phyloP scores from a whole-genome alignment of 192 early-diverging fungal species.

The Lobosporangium transversale region DNA sequence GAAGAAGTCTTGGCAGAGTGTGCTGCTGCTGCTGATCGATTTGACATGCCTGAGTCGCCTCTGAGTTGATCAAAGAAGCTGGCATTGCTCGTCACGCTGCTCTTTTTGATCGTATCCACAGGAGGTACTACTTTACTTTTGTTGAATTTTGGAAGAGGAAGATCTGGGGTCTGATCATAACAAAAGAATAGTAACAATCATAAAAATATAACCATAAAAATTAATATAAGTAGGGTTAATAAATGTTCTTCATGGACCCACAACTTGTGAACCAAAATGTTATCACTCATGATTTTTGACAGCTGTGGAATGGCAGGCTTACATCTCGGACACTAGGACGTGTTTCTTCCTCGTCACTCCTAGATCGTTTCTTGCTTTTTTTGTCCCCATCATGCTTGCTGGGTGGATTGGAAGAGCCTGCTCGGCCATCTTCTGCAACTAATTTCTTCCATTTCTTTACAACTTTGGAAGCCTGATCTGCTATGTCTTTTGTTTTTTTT shows the following conservation, averaged over 20 bases:
- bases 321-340: conserved; percentile 2
- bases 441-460: conserved; percentile 18
- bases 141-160: conserved; percentile 33
- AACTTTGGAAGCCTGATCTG: conserved; percentile 8
- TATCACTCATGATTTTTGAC: not conserved
- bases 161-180: not conserved
- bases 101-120: conserved; percentile 17
- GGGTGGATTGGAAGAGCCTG: not conserved
- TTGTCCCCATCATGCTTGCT: not conserved
- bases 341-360: not conserved
- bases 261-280: no score
- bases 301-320: no score
- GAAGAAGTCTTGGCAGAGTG: no score
- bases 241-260: no score
- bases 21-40: not conserved
- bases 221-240: not conserved
- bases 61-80: conserved; percentile 25
- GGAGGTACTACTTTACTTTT: conserved; percentile 9
- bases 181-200: not conserved
- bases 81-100: conserved; percentile 10
- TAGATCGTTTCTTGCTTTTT: not conserved
- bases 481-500: conserved; percentile 4
- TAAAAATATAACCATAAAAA: not conserved
- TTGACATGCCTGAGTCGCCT: not conserved
- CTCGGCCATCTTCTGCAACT: not conserved